Evolutionary conservation across 2,329 filamentous ascomycete genomes (phyloP).

Genomic region (Penicillium sp.): DNA sequence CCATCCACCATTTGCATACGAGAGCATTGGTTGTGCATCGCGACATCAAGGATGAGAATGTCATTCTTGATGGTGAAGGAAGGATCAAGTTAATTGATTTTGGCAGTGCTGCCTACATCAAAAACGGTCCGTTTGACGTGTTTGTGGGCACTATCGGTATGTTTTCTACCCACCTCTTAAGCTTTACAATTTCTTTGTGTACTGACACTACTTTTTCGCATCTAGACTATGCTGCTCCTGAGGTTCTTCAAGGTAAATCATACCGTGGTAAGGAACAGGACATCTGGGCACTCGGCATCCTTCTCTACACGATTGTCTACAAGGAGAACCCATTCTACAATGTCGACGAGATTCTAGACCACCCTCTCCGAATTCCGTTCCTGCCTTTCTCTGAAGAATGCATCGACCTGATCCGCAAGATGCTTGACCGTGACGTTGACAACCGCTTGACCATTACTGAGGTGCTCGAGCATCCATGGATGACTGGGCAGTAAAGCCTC

Average conservation of each 20-base stretch:
- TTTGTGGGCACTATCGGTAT: constrained; percentile 98
- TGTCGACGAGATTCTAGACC: constrained; percentile 98
- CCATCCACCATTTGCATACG: constrained; percentile 86
- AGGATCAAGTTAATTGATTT: constrained; percentile 98
- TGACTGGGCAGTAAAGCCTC: constrained; percentile 29
- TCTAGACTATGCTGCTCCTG: constrained; percentile 94
- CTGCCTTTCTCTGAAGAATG: constrained; percentile 71
- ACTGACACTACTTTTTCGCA: neutral
- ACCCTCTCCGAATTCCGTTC: constrained; percentile 84
- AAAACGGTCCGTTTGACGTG: constrained; percentile 96
- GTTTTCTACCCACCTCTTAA: constrained; percentile 27
- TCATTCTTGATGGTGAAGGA: constrained; percentile 91
- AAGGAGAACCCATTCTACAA: constrained; percentile 99
- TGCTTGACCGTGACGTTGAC: constrained; percentile 89
- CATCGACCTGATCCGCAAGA: constrained; percentile 84
- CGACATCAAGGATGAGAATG: constrained; percentile 99
- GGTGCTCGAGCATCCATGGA: constrained; percentile 88
- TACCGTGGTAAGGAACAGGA: constrained; percentile 97
- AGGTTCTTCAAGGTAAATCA: constrained; percentile 87
- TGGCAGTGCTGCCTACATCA: constrained; percentile 96
- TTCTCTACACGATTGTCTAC: constrained; percentile 98
- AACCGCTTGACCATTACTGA: constrained; percentile 81
- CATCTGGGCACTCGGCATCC: constrained; percentile 94
- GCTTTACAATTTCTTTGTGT: neutral
- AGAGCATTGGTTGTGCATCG: constrained; percentile 91